A percentile compares a stretch with the other conserved stretches of the same genome.
Evolutionary conservation across 805 yeast species (phyloP).

Genomic region (Brettanomyces nanus): DNA sequence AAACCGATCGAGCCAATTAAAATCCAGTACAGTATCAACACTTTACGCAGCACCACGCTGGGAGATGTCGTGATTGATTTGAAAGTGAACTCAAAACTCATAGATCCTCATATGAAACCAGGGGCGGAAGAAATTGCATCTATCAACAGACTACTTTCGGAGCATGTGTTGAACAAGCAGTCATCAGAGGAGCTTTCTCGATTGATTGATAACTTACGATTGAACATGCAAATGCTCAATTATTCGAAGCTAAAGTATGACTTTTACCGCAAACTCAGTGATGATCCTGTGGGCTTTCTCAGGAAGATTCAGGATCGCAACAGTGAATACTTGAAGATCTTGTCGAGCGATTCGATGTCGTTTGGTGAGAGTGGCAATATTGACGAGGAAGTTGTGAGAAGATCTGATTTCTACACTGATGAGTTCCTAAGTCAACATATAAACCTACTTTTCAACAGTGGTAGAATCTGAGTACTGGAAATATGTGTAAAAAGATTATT

Average conservation of each 20-base stretch:
- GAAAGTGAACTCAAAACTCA: conserved; percentile 37
- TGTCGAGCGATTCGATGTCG: conserved; percentile 61
- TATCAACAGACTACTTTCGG: conserved; percentile 34
- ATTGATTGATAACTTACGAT: conserved; percentile 29
- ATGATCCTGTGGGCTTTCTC: conserved; percentile 72
- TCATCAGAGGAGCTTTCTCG: conserved; percentile 30
- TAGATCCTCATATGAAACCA: conserved; percentile 31
- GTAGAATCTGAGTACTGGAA: conserved; percentile 28
- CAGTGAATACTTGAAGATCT: conserved; percentile 73
- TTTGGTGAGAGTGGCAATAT: conserved; percentile 24
- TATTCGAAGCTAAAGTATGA: conserved; percentile 59
- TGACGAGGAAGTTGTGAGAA: conserved; percentile 84
- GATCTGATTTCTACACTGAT: conserved; percentile 74
- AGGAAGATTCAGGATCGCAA: conserved; percentile 72
- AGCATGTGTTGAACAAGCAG: conserved; percentile 36
- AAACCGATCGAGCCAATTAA: conserved; percentile 74
- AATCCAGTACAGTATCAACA: conserved; percentile 66
- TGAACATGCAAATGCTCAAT: conserved; percentile 46
- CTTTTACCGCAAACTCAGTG: conserved; percentile 65
- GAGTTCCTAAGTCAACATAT: conserved; percentile 73
- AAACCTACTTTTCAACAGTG: conserved; percentile 60
- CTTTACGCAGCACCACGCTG: conserved; percentile 66
- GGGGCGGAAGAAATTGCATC: conserved; percentile 29
- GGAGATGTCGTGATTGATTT: conserved; percentile 80
- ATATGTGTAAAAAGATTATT: background rate